Evolutionary conservation across 805 yeast genomes (phyloP).

Genomic region (Soucietia sequanensis): DNA sequence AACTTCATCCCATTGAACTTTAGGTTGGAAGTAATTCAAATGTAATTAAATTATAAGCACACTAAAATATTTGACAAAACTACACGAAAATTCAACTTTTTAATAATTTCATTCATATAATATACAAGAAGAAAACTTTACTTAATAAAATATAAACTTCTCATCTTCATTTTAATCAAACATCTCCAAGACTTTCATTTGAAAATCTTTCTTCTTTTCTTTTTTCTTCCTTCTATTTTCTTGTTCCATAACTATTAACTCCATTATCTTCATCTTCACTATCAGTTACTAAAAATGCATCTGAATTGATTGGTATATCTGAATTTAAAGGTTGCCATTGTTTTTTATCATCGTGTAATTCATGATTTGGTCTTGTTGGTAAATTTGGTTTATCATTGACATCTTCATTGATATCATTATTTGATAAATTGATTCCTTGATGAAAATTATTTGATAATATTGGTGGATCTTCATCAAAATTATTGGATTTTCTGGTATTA

Average conservation of each 20-base stretch:
- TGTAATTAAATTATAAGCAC: too few species aligned
- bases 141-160: slow-evolving; percentile 2
- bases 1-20: too few species aligned
- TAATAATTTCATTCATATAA: too few species aligned
- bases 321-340: slow-evolving; percentile 41
- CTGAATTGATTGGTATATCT: slow-evolving; percentile 39
- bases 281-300: slow-evolving; percentile 45
- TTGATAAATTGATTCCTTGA: slow-evolving; percentile 43
- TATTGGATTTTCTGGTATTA: slow-evolving; percentile 17
- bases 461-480: slow-evolving; percentile 54
- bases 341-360: slow-evolving; percentile 12
- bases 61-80: too few species aligned
- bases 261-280: slow-evolving; percentile 39
- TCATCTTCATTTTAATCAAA: too few species aligned
- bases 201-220: neutral
- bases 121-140: slow-evolving; percentile 4
- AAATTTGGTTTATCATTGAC: slow-evolving; percentile 16
- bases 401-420: slow-evolving; percentile 27
- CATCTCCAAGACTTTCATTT: neutral
- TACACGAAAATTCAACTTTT: too few species aligned
- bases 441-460: slow-evolving; percentile 52
- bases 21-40: too few species aligned
- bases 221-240: too few species aligned
- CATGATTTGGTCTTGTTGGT: slow-evolving; percentile 11
- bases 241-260: slow-evolving; percentile 1